Base-by-base conservation (phyloP, 2,329 filamentous ascomycete species). In the Fusarium sp. region DNA sequence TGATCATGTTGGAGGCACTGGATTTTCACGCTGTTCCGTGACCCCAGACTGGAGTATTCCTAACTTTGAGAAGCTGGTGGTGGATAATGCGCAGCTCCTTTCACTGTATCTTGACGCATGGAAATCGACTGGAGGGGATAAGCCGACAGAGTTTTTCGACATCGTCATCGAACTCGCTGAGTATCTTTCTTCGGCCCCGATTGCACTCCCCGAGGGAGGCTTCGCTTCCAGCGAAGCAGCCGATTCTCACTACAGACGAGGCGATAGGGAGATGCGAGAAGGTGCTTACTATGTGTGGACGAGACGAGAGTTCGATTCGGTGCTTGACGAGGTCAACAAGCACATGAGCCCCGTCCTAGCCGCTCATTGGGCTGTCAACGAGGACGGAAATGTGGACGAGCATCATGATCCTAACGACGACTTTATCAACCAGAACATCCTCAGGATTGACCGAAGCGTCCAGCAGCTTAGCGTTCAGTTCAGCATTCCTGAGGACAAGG, bases 221-320 rank as follows among this genome's bases (percentile, higher is more conserved):
- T 97, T 98, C 81, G 92, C 92, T 76, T 94, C 95, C 0, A 95
- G 95, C 52, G 96, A 98, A 83, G 94, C 97, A 69, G 95, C 97
- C 0, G 95, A 98, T 81, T 98, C 95, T 1, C 88, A 91, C 62
- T 92, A 93, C 60, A 89, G 90, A 35, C 89, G 88, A n/a, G 91
- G 91, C 2, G 95, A 97, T 77, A 89, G 87, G 6, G 93, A 97
- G 63, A 95, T 95, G 86, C 90, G 93, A 36, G 95, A 98, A 82
- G 97, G 97, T 0, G 96, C 95, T 0, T 98, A 94, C 81, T 98
- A 98, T 78, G 90, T 98, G 4, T 99, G 96, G 96, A 97, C 95
- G 1, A 86, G 93, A 61, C 93, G 95, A 61, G 95, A 98, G 80
- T 93, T 98, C 69, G 92, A 95, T 69, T 89, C 91, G 13, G 90